These are phyloP conservation scores for Enterocytospora artemiae DNA, from an alignment of 371 early-diverging fungal genomes.

Conservation along the genomic window DNA sequence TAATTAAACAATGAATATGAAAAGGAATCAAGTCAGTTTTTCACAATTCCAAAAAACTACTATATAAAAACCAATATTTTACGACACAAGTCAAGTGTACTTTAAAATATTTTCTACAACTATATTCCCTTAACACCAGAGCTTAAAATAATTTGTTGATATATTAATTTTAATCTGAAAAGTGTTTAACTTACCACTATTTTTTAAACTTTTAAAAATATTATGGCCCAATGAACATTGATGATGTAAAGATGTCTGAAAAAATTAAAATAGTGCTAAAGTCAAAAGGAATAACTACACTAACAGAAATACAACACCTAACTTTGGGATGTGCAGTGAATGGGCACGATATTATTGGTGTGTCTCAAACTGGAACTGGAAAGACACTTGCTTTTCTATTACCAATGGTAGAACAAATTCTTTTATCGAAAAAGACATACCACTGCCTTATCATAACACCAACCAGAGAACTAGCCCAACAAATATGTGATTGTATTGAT, in stretches of 20 bases:
- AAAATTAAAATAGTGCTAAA: conserved; percentile 52
- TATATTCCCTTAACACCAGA: too few relatives aligned
- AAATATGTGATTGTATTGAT: conserved; percentile 80
- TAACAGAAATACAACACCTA: conserved; percentile 72
- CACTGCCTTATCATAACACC: conserved; percentile 74
- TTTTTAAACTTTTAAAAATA: not conserved
- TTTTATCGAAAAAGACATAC: conserved; percentile 54
- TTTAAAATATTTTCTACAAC: too few relatives aligned
- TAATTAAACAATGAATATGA: too few relatives aligned
- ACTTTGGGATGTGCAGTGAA: conserved; percentile 79
- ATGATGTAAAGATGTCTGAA: conserved; percentile 60
- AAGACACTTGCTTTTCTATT: conserved; percentile 91
- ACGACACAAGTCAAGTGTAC: too few relatives aligned
- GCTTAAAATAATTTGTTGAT: too few relatives aligned
- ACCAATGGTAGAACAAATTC: conserved; percentile 73
- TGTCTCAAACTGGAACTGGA: conserved; percentile 93
- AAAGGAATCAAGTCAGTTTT: too few relatives aligned
- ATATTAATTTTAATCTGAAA: too few relatives aligned
- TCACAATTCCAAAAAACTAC: too few relatives aligned
- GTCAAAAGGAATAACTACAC: conserved; percentile 47
- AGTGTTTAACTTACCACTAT: too few relatives aligned
- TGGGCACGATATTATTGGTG: conserved; percentile 80
- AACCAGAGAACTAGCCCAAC: conserved; percentile 84
- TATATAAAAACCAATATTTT: too few relatives aligned
- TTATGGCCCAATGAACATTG: conserved; percentile 59